These are phyloP conservation scores for Pyrenula aspistea DNA, from an alignment of 495 filamentous ascomycete genomes.

Conservation along the genomic window DNA sequence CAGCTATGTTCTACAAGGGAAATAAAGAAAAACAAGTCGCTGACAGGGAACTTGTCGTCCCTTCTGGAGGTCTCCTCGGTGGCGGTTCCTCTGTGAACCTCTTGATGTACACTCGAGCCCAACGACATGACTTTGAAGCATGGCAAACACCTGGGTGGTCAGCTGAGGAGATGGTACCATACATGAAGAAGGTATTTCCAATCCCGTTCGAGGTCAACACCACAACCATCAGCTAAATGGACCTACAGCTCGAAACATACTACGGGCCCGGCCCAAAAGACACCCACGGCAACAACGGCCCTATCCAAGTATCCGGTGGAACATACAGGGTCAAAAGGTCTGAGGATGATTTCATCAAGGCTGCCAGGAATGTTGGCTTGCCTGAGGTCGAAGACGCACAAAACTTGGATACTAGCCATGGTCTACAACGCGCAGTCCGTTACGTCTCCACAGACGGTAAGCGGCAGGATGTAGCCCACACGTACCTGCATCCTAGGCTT, in stretches of 20 bases:
- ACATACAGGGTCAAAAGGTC: slow-evolving; percentile 13
- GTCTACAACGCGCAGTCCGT: slow-evolving; percentile 7
- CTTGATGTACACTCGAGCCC: slow-evolving; percentile 39
- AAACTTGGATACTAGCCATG: slow-evolving; percentile 9
- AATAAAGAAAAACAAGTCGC: slow-evolving; percentile 25
- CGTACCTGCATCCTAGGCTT: slow-evolving; percentile 31
- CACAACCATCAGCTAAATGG: not conserved
- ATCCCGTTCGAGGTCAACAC: not conserved
- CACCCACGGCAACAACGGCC: slow-evolving; percentile 35
- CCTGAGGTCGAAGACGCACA: slow-evolving; percentile 11
- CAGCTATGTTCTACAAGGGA: slow-evolving; percentile 7
- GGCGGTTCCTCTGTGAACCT: slow-evolving; percentile 50
- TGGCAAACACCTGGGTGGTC: slow-evolving; percentile 42
- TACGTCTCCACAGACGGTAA: slow-evolving; percentile 27
- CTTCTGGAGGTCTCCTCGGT: slow-evolving; percentile 40
- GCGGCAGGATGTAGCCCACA: slow-evolving; percentile 30
- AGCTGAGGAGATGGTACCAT: slow-evolving; percentile 35
- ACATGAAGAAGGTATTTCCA: slow-evolving; percentile 35
- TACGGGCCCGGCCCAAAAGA: slow-evolving; percentile 24
- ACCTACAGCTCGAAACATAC: slow-evolving; percentile 32
- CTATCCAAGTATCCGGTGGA: slow-evolving; percentile 34
- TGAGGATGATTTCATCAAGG: slow-evolving; percentile 30
- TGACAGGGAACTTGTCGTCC: slow-evolving; percentile 32
- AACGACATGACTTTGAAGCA: slow-evolving; percentile 33
- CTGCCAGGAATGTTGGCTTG: slow-evolving; percentile 26